Conservation (phyloP, 1,284 basidiomycete species). For the Stygiomarasmius scandens region DNA sequence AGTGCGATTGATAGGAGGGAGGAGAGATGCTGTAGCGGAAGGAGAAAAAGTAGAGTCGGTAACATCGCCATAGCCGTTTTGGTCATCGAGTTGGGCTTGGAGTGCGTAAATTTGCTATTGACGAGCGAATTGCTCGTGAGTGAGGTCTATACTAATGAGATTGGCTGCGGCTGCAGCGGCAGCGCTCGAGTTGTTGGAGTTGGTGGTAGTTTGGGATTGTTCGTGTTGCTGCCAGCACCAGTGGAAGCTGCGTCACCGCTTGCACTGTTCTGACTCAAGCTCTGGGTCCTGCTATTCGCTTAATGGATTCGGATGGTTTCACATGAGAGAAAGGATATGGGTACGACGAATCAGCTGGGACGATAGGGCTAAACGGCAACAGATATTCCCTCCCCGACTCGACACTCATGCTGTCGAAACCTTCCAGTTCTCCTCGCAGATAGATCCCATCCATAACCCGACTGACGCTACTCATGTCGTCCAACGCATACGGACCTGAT, state of each 20-base stretch:
- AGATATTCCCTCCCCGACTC: conserved; percentile 33
- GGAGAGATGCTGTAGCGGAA: conserved; percentile 54
- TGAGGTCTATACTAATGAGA: conserved; percentile 49
- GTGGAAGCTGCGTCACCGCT: too few relatives aligned
- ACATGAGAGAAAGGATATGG: conserved; percentile 76
- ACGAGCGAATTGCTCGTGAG: conserved; percentile 67
- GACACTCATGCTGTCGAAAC: too few relatives aligned
- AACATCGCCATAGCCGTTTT: conserved; percentile 64
- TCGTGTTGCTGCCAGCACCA: too few relatives aligned
- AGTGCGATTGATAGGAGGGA: conserved; percentile 47
- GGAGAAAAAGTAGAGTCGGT: conserved; percentile 74
- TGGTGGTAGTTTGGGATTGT: conserved; percentile 18
- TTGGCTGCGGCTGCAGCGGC: conserved; percentile 45
- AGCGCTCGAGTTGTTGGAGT: conserved; percentile 28
- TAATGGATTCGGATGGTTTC: conserved; percentile 33
- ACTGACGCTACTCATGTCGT: too few relatives aligned
- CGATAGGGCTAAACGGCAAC: conserved; percentile 50
- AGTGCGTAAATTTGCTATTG: conserved; percentile 78
- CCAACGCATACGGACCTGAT: conserved; percentile 31
- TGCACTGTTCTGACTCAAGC: too few relatives aligned
- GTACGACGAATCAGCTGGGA: conserved; percentile 68
- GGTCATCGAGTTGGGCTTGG: conserved; percentile 76
- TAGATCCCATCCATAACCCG: too few relatives aligned
- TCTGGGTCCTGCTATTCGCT: too few relatives aligned
- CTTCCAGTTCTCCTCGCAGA: too few relatives aligned